These are phyloP conservation scores for Hypoxylon sp. DNA, from an alignment of 2,329 filamentous ascomycete genomes.

Conservation along the genomic window DNA sequence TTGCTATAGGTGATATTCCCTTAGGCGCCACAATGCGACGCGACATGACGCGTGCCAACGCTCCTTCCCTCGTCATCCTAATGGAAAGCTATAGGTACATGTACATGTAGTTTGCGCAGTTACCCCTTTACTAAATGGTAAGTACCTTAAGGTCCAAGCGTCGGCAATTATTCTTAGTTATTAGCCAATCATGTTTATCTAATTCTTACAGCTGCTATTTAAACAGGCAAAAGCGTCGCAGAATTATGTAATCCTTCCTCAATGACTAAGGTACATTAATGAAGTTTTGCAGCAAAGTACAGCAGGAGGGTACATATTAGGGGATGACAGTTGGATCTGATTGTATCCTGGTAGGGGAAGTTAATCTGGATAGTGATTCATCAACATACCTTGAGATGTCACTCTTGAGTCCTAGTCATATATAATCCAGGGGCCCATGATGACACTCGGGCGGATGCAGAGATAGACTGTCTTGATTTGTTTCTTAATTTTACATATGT, in stretches of 20 bases:
- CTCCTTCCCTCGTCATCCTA: not conserved
- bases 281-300: not conserved
- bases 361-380: not conserved
- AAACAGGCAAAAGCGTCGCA: not conserved
- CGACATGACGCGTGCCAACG: not conserved
- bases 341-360: not conserved
- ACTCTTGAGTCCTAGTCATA: too few species aligned
- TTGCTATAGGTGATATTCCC: not conserved
- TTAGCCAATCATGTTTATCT: not conserved
- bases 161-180: not conserved
- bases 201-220: not conserved
- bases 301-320: not conserved
- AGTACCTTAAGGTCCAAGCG: not conserved
- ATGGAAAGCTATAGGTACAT: not conserved
- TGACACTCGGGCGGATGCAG: too few species aligned
- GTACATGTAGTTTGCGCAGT: too few species aligned
- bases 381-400: not conserved
- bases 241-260: not conserved
- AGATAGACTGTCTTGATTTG: too few species aligned
- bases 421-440: too few species aligned
- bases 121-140: not conserved
- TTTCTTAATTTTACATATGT: not conserved
- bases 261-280: not conserved
- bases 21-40: not conserved
- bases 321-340: not conserved